Conservation (phyloP, 2,329 filamentous ascomycete species). For the Monosporascus sp. region DNA sequence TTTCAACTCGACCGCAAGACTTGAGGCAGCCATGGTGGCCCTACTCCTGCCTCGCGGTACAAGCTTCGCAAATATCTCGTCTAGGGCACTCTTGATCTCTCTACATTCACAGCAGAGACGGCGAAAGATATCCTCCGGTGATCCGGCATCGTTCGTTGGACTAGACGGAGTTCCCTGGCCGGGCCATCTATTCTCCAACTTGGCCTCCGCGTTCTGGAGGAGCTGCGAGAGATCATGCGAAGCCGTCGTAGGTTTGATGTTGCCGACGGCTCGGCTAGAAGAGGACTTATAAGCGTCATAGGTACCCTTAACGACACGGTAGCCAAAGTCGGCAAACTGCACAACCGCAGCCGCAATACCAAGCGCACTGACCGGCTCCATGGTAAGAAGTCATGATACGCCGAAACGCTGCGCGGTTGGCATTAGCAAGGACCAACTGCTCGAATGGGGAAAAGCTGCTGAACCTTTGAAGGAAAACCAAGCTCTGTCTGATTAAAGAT, state of each 20-base stretch:
- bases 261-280: background rate
- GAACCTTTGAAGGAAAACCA: no score
- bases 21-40: background rate
- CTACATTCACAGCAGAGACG: background rate
- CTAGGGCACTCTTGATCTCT: background rate
- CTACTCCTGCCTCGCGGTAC: background rate
- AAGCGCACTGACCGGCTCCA: constrained; percentile 3
- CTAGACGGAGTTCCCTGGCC: accelerated
- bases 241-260: background rate
- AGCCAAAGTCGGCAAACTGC: constrained; percentile 8
- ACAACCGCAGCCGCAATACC: constrained; percentile 6
- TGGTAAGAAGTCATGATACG: background rate
- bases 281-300: background rate
- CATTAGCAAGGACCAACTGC: no score
- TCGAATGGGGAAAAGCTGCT: no score
- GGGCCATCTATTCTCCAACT: background rate
- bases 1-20: background rate
- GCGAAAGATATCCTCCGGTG: background rate
- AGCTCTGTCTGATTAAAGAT: no score
- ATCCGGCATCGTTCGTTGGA: background rate
- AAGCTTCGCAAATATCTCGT: background rate
- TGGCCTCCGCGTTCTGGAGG: background rate
- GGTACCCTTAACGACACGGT: background rate
- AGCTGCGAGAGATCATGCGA: background rate
- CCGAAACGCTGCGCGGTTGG: background rate